phyloP scores from a whole-genome alignment of 768 basidiomycete species.

The Paxillus involutus region DNA sequence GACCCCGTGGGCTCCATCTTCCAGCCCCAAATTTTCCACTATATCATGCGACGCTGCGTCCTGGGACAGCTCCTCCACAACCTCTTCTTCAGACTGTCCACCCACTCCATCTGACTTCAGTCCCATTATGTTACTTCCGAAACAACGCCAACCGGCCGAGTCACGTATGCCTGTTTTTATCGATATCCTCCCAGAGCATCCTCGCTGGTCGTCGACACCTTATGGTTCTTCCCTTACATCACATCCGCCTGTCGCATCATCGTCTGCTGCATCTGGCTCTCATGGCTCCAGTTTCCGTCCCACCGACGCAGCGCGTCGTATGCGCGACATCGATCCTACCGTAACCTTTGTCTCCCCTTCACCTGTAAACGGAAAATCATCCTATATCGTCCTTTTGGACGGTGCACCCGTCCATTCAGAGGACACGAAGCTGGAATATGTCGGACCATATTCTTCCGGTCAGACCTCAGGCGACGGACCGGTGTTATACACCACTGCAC shows the following conservation, averaged over 20 bases:
- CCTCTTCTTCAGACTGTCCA: constrained; percentile 20
- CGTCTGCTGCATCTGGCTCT: not conserved
- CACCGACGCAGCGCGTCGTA: constrained; percentile 43
- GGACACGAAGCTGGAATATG: constrained; percentile 34
- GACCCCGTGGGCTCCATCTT: constrained; percentile 10
- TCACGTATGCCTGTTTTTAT: constrained; percentile 33
- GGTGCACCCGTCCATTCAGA: constrained; percentile 54
- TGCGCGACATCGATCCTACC: constrained; percentile 63
- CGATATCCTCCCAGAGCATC: constrained; percentile 29
- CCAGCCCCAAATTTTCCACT: constrained; percentile 17
- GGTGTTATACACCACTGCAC: constrained; percentile 56
- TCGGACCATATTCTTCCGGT: constrained; percentile 32
- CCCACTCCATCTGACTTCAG: constrained; percentile 8
- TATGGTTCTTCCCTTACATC: not conserved
- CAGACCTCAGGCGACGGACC: constrained; percentile 25
- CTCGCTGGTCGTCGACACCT: constrained; percentile 8
- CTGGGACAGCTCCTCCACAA: constrained; percentile 18
- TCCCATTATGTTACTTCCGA: constrained; percentile 20
- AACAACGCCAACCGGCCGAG: constrained; percentile 19
- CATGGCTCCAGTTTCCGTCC: not conserved
- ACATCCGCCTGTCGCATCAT: not conserved
- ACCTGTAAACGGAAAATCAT: constrained; percentile 49
- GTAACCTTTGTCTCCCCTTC: constrained; percentile 59
- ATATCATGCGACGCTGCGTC: constrained; percentile 21
- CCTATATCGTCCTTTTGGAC: constrained; percentile 53